Base-by-base conservation (phyloP, 2,329 filamentous ascomycete genomes). In the Didymella arachidicola region DNA sequence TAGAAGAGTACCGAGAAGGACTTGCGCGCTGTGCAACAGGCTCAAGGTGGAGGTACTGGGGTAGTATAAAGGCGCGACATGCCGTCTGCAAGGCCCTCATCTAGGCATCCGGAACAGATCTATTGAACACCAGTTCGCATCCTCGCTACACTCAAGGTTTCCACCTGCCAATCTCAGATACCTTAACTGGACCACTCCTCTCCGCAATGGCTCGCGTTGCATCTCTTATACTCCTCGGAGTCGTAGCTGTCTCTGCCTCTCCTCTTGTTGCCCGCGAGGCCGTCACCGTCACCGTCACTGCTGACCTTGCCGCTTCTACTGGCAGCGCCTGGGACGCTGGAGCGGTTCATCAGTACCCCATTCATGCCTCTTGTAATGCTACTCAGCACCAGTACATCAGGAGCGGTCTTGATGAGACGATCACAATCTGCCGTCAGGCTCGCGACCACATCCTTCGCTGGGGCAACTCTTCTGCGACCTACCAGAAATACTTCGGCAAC, bases 401-500 rank as follows among this genome's bases (percentile, higher is more conserved):
- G 36, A 74, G 77, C 16, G 88, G 81, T 6, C 79, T 91, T 0
- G 77, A 82, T 18, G 88, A 91, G 71, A 81, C 86, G 4, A 74
- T 87, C 38, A 71, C 76, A 50, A 79, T 90, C 4, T 86, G 85
- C 7, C 73, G 80, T 50, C 86, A 89, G 67, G 88, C 88, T 7
- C 84, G 83, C 59, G 82, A 87, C 39, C 88, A 90, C 69, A 82
- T 88, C 49, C 80, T 86, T 14, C 80, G 81, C 45, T 84, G 79
- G 65, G 86, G 87, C 30, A 81, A 83, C 74, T 77, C 80, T 26
- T 89, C 86, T 10, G 79, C 82, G 19, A 81, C 89, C 58, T 87
- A 86, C 70, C 79, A 79, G 51, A 89, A 87, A 77, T 91, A 90
- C 77, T 91, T 91, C 69, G 87, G 88, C 44, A 81, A 84, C 51